These are phyloP conservation scores for Candida dubliniensis DNA, from an alignment of 1,139 yeast genomes.

Conservation along the genomic window DNA sequence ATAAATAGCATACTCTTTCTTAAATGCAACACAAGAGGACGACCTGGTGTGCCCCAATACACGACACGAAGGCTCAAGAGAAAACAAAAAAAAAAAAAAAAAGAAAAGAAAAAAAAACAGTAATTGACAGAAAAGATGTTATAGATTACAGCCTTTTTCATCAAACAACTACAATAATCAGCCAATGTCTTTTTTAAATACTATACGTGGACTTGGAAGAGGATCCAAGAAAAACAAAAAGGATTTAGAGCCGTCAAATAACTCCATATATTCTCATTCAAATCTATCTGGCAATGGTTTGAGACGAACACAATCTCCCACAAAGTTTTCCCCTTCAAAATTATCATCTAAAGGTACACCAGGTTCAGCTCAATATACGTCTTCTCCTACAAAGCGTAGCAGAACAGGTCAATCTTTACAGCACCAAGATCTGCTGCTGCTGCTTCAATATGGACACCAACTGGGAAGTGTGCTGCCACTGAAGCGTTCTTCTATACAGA, in stretches of 20 bases:
- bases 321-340: conserved; percentile 25
- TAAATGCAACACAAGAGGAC: no score
- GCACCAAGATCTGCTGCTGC: conserved; percentile 21
- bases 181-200: conserved; percentile 45
- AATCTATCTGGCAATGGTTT: conserved; percentile 34
- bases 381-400: conserved; percentile 38
- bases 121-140: not conserved
- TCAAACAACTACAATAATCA: not conserved
- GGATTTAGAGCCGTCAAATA: conserved; percentile 37
- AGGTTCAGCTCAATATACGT: conserved; percentile 8
- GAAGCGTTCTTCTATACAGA: conserved; percentile 17
- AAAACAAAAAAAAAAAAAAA: no score
- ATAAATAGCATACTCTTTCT: no score
- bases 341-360: conserved; percentile 19
- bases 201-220: conserved; percentile 63
- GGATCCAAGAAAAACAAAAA: conserved; percentile 56
- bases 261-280: conserved; percentile 31
- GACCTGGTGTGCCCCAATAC: no score
- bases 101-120: no score
- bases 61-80: no score
- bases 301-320: conserved; percentile 39
- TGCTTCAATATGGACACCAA: conserved; percentile 22
- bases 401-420: conserved; percentile 19
- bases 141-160: no score
- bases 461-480: conserved; percentile 6